phyloP scores from a whole-genome alignment of 1,284 basidiomycete species.

The Ustilago crameri region DNA sequence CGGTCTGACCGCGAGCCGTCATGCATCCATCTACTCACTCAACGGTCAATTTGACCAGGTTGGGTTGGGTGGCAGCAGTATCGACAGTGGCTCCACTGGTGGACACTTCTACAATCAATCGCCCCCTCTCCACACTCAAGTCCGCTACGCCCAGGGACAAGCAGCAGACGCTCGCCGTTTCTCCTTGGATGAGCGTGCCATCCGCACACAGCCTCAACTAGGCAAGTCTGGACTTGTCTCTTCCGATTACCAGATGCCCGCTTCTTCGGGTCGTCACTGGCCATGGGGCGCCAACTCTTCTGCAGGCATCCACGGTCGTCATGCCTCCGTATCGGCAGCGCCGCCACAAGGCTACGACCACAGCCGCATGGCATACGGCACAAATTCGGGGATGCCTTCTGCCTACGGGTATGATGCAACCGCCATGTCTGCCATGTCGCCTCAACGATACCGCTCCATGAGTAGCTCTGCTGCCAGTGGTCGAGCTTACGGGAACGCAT shows the following conservation, averaged over 20 bases:
- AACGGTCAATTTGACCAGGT: constrained; percentile 53
- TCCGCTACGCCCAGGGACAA: constrained; percentile 46
- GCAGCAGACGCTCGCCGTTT: constrained; percentile 46
- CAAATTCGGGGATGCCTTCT: constrained; percentile 33
- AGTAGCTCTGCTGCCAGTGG: constrained; percentile 49
- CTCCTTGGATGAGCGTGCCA: constrained; percentile 50
- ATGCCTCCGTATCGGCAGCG: constrained; percentile 48
- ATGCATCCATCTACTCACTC: constrained; percentile 51
- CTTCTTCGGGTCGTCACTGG: constrained; percentile 47
- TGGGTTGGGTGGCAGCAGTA: constrained; percentile 37
- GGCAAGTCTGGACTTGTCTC: constrained; percentile 47
- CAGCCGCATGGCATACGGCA: constrained; percentile 43
- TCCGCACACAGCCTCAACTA: constrained; percentile 41
- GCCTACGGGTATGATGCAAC: constrained; percentile 40
- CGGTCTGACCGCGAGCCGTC: constrained; percentile 41
- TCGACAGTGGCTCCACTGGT: constrained; percentile 42
- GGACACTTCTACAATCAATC: constrained; percentile 51
- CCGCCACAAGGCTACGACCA: constrained; percentile 47
- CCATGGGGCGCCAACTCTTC: constrained; percentile 42
- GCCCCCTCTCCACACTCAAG: constrained; percentile 44
- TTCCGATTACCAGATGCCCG: constrained; percentile 43
- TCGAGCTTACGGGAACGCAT: constrained; percentile 40
- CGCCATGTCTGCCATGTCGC: constrained; percentile 45
- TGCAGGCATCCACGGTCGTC: constrained; percentile 38
- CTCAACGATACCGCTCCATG: constrained; percentile 51